Evolutionary conservation across 164 flowering plant genomes (phyloP).

Genomic region (Protea cynaroides): DNA sequence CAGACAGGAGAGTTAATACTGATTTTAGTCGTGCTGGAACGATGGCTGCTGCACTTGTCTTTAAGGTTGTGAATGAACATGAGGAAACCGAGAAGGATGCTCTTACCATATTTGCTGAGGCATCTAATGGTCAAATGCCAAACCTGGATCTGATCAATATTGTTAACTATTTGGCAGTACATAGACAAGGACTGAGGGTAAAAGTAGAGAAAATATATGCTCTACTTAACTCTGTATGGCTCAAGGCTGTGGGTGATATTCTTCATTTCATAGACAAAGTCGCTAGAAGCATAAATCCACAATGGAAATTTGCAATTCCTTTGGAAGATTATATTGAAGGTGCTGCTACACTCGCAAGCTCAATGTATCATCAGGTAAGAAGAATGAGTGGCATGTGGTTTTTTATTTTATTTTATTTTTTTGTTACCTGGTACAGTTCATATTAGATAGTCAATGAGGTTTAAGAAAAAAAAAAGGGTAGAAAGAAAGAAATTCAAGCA

Average conservation of each 20-base stretch:
- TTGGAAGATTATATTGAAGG: conserved; percentile 72
- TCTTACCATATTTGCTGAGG: conserved; percentile 81
- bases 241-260: conserved; percentile 44
- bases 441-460: too few species aligned
- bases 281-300: conserved; percentile 60
- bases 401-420: not conserved
- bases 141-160: conserved; percentile 89
- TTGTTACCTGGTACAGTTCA: too few species aligned
- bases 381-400: not conserved
- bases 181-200: conserved; percentile 74
- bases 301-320: conserved; percentile 74
- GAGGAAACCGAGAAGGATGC: conserved; percentile 41
- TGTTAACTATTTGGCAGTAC: conserved; percentile 83
- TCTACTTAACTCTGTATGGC: conserved; percentile 49
- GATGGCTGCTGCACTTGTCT: conserved; percentile 92
- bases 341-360: conserved; percentile 75
- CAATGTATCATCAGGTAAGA: conserved; percentile 73
- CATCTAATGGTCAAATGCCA: conserved; percentile 99
- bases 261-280: conserved; percentile 55
- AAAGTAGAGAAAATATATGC: conserved; percentile 56
- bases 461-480: not conserved
- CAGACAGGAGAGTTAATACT: conserved; percentile 23
- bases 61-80: conserved; percentile 56
- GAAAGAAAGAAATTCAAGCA: not conserved
- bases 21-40: conserved; percentile 86